Percentiles rank a stretch among this genome's conserved stretches.
These are phyloP conservation scores for Trichosporon faecale DNA, from an alignment of 1,284 basidiomycete genomes.

Conservation along the genomic window DNA sequence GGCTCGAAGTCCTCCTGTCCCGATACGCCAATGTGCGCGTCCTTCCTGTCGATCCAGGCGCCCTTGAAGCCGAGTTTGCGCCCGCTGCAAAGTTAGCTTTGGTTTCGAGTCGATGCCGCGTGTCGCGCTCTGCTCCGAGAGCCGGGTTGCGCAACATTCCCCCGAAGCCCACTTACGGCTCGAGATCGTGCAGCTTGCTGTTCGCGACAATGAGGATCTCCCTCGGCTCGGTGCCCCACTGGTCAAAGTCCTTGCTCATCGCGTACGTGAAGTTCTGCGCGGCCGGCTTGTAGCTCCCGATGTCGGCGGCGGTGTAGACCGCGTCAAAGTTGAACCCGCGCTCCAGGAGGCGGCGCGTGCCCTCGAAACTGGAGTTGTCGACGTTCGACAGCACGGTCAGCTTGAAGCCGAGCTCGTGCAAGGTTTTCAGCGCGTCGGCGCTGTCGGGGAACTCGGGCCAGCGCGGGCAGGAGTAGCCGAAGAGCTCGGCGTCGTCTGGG, in stretches of 20 bases:
- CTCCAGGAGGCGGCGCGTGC: conserved; percentile 34
- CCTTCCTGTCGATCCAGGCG: conserved; percentile 37
- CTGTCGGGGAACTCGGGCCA: conserved; percentile 45
- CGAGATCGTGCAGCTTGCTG: conserved; percentile 35
- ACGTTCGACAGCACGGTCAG: conserved; percentile 40
- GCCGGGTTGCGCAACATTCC: no score
- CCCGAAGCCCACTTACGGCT: conserved; percentile 28
- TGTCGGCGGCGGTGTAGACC: conserved; percentile 38
- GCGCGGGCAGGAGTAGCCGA: conserved; percentile 29
- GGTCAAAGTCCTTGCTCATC: conserved; percentile 28
- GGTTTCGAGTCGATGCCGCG: neutral
- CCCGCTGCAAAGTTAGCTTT: conserved; percentile 23
- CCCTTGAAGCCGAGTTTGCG: conserved; percentile 35
- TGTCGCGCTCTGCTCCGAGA: no score
- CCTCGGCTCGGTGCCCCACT: conserved; percentile 28
- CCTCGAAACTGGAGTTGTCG: conserved; percentile 34
- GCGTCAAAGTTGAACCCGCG: conserved; percentile 33
- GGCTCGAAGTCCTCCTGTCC: conserved; percentile 16
- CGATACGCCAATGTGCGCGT: conserved; percentile 24
- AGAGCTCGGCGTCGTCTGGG: conserved; percentile 29
- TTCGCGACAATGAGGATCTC: conserved; percentile 40
- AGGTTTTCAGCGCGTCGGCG: conserved; percentile 28
- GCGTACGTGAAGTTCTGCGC: conserved; percentile 39
- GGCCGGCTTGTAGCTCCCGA: conserved; percentile 40
- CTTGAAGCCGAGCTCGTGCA: conserved; percentile 32